Evolutionary conservation across 73 alveolate genomes (phyloP).

Genomic region (Paramecium primaurelia): DNA sequence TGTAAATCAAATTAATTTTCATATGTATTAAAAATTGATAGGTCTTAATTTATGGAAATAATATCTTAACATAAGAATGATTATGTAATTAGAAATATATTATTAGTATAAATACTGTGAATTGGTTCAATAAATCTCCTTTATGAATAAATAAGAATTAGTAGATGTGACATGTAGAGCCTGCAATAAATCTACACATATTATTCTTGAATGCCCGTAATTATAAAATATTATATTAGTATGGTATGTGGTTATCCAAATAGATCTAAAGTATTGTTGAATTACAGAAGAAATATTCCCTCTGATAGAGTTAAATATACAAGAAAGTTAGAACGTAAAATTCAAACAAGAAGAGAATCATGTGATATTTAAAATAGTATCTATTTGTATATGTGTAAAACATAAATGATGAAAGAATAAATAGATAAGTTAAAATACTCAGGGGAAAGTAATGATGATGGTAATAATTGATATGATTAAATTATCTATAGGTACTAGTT

Average conservation of each 20-base stretch:
- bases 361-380: background rate
- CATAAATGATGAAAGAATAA: background rate
- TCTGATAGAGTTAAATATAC: background rate
- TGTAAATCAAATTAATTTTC: constrained; percentile 23
- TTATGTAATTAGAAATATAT: background rate
- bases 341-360: background rate
- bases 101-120: constrained; percentile 10
- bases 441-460: background rate
- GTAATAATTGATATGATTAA: background rate
- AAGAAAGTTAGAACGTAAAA: background rate
- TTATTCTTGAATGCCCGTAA: background rate
- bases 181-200: constrained; percentile 1
- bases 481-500: background rate
- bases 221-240: background rate
- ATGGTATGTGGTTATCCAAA: constrained; percentile 47
- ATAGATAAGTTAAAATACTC: background rate
- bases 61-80: background rate
- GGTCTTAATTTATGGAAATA: background rate
- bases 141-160: background rate
- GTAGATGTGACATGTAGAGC: constrained; percentile 22
- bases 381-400: background rate
- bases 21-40: background rate
- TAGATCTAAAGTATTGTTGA: background rate
- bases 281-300: constrained; percentile 36
- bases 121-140: constrained; percentile 6